These are phyloP conservation scores for Talaromyces piceae DNA, from an alignment of 2,329 filamentous ascomycete genomes.

Conservation along the genomic window DNA sequence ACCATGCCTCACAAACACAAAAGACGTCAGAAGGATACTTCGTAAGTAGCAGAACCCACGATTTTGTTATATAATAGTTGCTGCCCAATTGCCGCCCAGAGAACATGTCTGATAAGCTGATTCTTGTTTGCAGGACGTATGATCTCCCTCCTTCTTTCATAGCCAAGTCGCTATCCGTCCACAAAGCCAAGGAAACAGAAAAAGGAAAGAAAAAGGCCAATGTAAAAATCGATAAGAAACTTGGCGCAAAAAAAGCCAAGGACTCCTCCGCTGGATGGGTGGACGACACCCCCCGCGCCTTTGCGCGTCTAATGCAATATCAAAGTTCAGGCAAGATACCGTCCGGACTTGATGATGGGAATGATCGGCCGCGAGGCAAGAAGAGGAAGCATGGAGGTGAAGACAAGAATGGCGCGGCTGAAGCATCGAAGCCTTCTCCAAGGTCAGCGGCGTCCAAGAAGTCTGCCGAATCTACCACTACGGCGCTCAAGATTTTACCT, in stretches of 20 bases:
- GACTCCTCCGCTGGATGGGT: constrained; percentile 25
- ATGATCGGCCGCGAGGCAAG: constrained; percentile 35
- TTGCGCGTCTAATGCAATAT: constrained; percentile 75
- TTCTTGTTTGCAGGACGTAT: constrained; percentile 29
- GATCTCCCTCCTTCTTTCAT: constrained; percentile 55
- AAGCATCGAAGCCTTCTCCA: not conserved
- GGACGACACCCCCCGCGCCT: constrained; percentile 83
- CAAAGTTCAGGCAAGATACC: constrained; percentile 48
- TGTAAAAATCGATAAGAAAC: constrained; percentile 20
- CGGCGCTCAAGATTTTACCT: constrained; percentile 62
- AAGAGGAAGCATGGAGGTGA: constrained; percentile 40
- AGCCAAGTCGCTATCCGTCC: constrained; percentile 53
- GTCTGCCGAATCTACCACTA: not conserved
- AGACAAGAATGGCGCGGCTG: constrained; percentile 14
- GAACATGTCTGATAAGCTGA: not conserved
- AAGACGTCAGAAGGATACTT: constrained; percentile 45
- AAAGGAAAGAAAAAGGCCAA: constrained; percentile 21
- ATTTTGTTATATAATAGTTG: not conserved
- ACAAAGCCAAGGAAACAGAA: constrained; percentile 34
- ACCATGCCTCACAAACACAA: constrained; percentile 85
- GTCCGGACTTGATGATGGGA: constrained; percentile 64
- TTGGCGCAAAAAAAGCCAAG: constrained; percentile 24
- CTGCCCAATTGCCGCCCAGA: constrained; percentile 1
- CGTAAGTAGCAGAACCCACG: constrained; percentile 38
- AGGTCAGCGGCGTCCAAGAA: not conserved